Evolutionary conservation across 2,329 filamentous ascomycete species (phyloP).

Genomic region (Plectosphaerella cucumerina): DNA sequence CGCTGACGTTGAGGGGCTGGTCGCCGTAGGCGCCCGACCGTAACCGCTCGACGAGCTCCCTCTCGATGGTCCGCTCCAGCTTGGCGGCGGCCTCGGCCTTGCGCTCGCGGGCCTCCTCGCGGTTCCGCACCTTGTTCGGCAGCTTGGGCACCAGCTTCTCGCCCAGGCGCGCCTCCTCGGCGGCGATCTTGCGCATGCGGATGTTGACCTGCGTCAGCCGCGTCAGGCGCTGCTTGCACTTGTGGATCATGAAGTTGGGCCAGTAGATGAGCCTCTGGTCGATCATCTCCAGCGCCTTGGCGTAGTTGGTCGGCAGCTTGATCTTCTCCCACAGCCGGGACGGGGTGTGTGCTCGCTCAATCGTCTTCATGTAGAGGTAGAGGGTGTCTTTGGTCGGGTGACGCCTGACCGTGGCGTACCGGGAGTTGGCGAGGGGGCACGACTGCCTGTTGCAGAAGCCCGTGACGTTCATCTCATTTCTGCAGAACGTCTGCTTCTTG

Average conservation of each 20-base stretch:
- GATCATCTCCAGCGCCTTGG: slow-evolving; percentile 81
- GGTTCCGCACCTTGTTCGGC: slow-evolving; percentile 80
- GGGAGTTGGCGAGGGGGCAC: slow-evolving; percentile 84
- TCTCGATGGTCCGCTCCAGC: slow-evolving; percentile 92
- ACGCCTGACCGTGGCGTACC: slow-evolving; percentile 87
- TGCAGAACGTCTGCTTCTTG: slow-evolving; percentile 88
- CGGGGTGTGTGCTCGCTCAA: slow-evolving; percentile 83
- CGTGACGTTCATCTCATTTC: slow-evolving; percentile 87
- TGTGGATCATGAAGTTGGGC: slow-evolving; percentile 89
- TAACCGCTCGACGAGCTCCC: slow-evolving; percentile 87
- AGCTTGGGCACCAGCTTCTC: slow-evolving; percentile 85
- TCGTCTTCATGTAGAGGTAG: slow-evolving; percentile 96
- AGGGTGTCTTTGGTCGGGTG: slow-evolving; percentile 76
- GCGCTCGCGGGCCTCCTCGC: slow-evolving; percentile 71
- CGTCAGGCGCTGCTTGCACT: slow-evolving; percentile 94
- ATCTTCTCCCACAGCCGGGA: slow-evolving; percentile 94
- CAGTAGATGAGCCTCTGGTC: slow-evolving; percentile 87
- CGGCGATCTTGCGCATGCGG: slow-evolving; percentile 71
- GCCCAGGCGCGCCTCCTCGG: slow-evolving; percentile 83
- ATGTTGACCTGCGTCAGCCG: slow-evolving; percentile 89
- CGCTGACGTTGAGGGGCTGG: slow-evolving; percentile 89
- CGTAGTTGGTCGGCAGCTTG: slow-evolving; percentile 85
- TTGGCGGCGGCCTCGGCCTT: slow-evolving; percentile 82
- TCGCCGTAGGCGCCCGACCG: slow-evolving; percentile 93
- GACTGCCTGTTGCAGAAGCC: slow-evolving; percentile 83